These are phyloP conservation scores for Paramecium sonneborni DNA, from an alignment of 73 alveolate species.

Conservation along the genomic window DNA sequence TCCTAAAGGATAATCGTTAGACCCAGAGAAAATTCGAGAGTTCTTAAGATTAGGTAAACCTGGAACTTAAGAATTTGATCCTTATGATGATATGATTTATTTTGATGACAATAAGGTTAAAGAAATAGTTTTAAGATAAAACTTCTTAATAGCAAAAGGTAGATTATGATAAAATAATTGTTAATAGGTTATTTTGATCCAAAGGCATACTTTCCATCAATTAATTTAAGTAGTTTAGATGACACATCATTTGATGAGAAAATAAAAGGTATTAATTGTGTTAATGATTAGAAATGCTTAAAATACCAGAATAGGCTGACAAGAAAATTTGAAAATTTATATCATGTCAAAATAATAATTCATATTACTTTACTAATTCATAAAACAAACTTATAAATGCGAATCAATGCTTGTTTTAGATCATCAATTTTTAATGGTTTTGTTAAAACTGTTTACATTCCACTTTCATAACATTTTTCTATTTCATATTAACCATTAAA, in stretches of 20 bases:
- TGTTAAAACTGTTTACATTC: constrained; percentile 38
- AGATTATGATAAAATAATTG: background rate
- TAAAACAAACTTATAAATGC: background rate
- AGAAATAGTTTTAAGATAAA: constrained; percentile 65
- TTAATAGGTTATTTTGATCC: constrained; percentile 29
- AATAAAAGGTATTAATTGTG: background rate
- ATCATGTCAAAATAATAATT: background rate
- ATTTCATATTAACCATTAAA: constrained; percentile 19
- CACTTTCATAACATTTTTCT: constrained; percentile 42
- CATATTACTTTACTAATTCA: background rate
- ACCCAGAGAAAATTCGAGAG: constrained; percentile 59
- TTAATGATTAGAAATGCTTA: constrained; percentile 8
- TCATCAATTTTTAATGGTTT: constrained; percentile 45
- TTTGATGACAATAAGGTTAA: constrained; percentile 63
- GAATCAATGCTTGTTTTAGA: background rate
- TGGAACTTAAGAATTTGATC: constrained; percentile 68
- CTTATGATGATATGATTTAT: constrained; percentile 64
- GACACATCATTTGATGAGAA: constrained; percentile 44
- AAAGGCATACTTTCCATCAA: constrained; percentile 43
- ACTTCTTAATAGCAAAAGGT: constrained; percentile 64
- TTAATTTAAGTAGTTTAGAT: constrained; percentile 34
- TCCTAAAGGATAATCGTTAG: constrained; percentile 57
- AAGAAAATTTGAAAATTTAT: background rate
- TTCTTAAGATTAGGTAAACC: constrained; percentile 60
- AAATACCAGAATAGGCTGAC: background rate